phyloP scores from a whole-genome alignment of 495 filamentous ascomycete species.

The Viridothelium virens region DNA sequence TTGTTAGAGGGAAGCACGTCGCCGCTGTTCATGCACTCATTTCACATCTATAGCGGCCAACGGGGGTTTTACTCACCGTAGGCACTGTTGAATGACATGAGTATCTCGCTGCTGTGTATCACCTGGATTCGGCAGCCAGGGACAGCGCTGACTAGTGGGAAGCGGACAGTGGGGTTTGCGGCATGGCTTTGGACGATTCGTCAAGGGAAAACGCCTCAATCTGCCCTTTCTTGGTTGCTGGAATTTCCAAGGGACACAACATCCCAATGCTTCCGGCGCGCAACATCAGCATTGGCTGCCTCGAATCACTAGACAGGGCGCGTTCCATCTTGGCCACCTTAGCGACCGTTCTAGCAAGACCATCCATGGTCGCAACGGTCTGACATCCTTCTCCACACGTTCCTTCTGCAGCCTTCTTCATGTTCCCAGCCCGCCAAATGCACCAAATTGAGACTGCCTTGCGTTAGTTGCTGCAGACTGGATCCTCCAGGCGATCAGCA shows the following conservation, averaged over 20 bases:
- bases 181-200: not conserved
- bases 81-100: too few relatives aligned
- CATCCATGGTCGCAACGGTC: not conserved
- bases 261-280: not conserved
- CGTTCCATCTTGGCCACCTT: too few relatives aligned
- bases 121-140: not conserved
- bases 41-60: not conserved
- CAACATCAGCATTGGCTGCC: too few relatives aligned
- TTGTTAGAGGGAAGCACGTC: not conserved
- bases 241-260: conserved; percentile 1
- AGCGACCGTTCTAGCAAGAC: not conserved
- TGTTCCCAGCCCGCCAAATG: not conserved
- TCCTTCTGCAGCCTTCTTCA: not conserved
- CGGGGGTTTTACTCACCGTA: too few relatives aligned
- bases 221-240: not conserved
- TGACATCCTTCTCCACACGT: conserved; percentile 12
- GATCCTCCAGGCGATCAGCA: not conserved
- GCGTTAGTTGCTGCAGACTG: conserved; percentile 7
- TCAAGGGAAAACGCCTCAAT: not conserved
- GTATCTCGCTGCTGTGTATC: not conserved
- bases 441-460: not conserved
- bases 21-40: not conserved
- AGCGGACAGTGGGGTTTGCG: too few relatives aligned
- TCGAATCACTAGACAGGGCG: too few relatives aligned
- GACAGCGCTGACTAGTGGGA: too few relatives aligned